A percentile compares a stretch with the other conserved stretches of the same genome.
These are phyloP conservation scores for Massarina eburnea DNA, from an alignment of 2,329 filamentous ascomycete genomes.

Conservation along the genomic window DNA sequence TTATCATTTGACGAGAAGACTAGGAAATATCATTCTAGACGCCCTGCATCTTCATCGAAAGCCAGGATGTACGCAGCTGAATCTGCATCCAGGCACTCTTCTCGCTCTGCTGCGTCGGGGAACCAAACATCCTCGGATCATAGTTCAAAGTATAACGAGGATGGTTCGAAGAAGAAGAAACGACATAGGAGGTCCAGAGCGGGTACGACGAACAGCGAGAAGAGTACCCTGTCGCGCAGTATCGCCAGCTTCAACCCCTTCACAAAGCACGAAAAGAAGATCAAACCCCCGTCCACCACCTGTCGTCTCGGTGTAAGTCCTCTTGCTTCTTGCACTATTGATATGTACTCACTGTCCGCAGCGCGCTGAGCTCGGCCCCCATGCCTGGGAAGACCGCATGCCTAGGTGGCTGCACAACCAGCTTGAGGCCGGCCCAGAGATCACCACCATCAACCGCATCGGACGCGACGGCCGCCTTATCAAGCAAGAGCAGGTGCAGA, in stretches of 20 bases:
- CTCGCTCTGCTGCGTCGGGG: no score
- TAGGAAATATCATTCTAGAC: conserved; percentile 36
- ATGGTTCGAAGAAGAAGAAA: conserved; percentile 25
- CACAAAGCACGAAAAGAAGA: conserved; percentile 23
- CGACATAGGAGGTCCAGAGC: conserved; percentile 22
- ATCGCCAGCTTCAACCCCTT: conserved; percentile 40
- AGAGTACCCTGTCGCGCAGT: conserved; percentile 38
- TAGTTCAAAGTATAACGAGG: conserved; percentile 14
- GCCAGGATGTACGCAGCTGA: no score
- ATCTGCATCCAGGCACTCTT: neutral
- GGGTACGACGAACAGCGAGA: conserved; percentile 31
- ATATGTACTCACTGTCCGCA: conserved; percentile 25
- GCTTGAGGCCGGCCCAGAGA: conserved; percentile 44
- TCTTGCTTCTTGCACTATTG: neutral
- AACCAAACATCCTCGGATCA: no score
- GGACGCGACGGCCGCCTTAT: conserved; percentile 46
- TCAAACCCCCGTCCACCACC: conserved; percentile 33
- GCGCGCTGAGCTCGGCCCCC: conserved; percentile 49
- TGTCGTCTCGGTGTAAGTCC: conserved; percentile 39
- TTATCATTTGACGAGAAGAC: conserved; percentile 41
- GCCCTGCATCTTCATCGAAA: conserved; percentile 18
- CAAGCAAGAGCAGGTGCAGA: conserved; percentile 45
- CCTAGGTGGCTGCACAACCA: conserved; percentile 46
- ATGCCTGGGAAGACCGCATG: conserved; percentile 52
- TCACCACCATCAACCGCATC: conserved; percentile 44